Evolutionary conservation across 2,329 filamentous ascomycete genomes (phyloP).

Genomic region (Eurotiales sp.): DNA sequence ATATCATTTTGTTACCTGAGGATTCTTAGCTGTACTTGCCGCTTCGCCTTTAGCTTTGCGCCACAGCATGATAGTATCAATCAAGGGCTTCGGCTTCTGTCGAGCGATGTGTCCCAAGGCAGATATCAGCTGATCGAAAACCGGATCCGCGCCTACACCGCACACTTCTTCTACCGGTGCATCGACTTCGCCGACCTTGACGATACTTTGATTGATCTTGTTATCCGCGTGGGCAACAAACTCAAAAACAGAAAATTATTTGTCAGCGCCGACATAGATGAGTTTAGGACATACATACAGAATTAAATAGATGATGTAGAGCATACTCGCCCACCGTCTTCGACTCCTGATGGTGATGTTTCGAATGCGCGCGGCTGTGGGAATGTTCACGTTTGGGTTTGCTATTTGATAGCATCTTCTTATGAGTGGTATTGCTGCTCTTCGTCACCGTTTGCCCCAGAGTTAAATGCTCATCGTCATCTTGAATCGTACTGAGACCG

Average conservation of each 20-base stretch:
- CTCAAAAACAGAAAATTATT: conserved; percentile 38
- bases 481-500: conserved; percentile 36
- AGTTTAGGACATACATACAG: conserved; percentile 49
- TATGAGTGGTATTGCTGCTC: conserved; percentile 26
- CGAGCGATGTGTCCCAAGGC: conserved; percentile 92
- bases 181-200: conserved; percentile 72
- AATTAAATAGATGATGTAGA: conserved; percentile 91
- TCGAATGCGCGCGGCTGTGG: conserved; percentile 73
- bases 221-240: conserved; percentile 97
- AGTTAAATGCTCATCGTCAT: conserved; percentile 25
- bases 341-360: conserved; percentile 67
- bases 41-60: conserved; percentile 92
- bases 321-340: conserved; percentile 98
- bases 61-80: conserved; percentile 98
- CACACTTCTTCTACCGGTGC: conserved; percentile 85
- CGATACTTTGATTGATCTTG: conserved; percentile 86
- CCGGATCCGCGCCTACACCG: conserved; percentile 79
- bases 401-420: conserved; percentile 55
- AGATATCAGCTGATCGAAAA: conserved; percentile 90
- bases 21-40: conserved; percentile 62
- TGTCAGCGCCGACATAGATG: background rate
- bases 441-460: conserved; percentile 21
- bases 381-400: conserved; percentile 68
- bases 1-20: conserved; percentile 24
- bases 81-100: conserved; percentile 88